Conservation (phyloP, 148 eudicot species). For the Drosera capensis region DNA sequence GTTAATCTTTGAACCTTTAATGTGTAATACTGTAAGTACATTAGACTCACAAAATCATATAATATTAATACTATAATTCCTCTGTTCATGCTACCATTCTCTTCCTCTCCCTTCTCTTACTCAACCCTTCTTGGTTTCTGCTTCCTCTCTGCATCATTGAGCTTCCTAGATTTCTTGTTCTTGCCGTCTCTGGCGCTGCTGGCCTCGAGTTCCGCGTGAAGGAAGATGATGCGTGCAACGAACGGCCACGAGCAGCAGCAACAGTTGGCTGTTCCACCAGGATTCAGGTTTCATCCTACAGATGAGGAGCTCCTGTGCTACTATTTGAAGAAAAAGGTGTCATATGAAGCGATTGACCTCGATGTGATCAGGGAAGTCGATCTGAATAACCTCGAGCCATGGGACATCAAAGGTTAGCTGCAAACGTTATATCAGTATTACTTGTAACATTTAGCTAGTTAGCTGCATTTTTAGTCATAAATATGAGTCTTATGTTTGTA, state of each 20-base stretch:
- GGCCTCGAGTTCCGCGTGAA: too few relatives aligned
- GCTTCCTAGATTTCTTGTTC: too few relatives aligned
- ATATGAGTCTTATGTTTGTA: neutral
- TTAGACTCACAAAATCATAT: too few relatives aligned
- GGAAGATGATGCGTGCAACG: constrained; percentile 31
- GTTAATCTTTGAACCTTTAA: too few relatives aligned
- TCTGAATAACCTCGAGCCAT: constrained; percentile 95
- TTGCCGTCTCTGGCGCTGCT: too few relatives aligned
- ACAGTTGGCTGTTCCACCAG: constrained; percentile 67
- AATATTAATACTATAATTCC: too few relatives aligned
- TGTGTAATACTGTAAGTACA: too few relatives aligned
- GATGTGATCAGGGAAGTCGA: constrained; percentile 93
- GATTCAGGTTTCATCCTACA: constrained; percentile 91
- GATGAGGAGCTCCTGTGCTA: constrained; percentile 87
- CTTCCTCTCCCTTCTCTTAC: too few relatives aligned
- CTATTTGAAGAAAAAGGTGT: constrained; percentile 81
- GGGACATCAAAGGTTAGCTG: constrained; percentile 87
- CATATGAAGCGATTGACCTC: constrained; percentile 81
- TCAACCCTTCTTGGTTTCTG: too few relatives aligned
- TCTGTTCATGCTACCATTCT: too few relatives aligned
- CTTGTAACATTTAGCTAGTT: neutral
- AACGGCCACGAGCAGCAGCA: constrained; percentile 47
- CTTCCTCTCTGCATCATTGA: too few relatives aligned
- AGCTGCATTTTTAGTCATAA: neutral
- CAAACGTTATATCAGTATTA: neutral